Base-by-base conservation (phyloP, 140 eudicot species). In the Senecio squalidus region DNA sequence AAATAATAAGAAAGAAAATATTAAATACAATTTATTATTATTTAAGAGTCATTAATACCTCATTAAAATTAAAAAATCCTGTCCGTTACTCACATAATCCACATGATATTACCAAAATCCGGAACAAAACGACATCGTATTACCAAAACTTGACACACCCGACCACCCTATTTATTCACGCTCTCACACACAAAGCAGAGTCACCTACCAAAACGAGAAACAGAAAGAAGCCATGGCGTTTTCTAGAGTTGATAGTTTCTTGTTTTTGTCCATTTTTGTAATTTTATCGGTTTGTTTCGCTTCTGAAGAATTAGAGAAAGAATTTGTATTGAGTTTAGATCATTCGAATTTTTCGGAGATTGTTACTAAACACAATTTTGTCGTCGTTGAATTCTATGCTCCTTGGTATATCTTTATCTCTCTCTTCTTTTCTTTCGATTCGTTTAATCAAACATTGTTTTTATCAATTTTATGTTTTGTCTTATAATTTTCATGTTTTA, bases 321-420 rank as follows among this genome's bases (percentile, higher is more conserved):
- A 72, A 28, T 55, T 52, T 71, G 96, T 87, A 18, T 53, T 87
- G 79, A 83, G 89, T 49, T 46, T 87, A 62, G 96, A 83, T 56
- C 89, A 87, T 52, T 69, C 86, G 6, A 87, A 87, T 73, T 83
- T 83, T 79, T 14, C 80, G 8, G 78, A 87, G 4, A 43, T 59
- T 53, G 84, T 87, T 4, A 29, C 76, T 33, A 87, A 87, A 62
- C 89, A 83, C 51, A 44, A 63, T n/a, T 83, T 87, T 70, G 73
- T 87, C 60, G 81, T 83, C 48, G 96, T 83, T 2, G 94, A 87
- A 55, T 87, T 87, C 55, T 87, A 83, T 41, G 96, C 96, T 55
- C 96, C 94, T 67, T 84, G 90, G 94, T 84, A 77, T 18, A 16
- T 62, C 8, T 30, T 7, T 55, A 51, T 55, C 38, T 0, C 50